phyloP scores from a whole-genome alignment of 768 basidiomycete species.

The Rossbeevera mucosa region DNA sequence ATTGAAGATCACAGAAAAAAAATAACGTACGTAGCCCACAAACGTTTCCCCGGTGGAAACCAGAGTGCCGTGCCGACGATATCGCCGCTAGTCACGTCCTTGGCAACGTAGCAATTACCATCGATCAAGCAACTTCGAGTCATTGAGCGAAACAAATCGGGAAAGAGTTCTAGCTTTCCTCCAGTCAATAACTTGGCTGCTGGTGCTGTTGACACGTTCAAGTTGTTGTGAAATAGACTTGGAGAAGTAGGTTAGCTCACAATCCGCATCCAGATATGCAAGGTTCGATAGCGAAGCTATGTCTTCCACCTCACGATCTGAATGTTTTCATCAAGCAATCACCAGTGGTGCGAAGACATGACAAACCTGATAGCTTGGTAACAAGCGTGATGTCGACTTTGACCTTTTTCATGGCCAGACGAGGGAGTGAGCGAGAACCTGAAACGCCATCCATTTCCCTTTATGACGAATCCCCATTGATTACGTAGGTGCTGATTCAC shows the following conservation, averaged over 20 bases:
- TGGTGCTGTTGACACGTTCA: not conserved
- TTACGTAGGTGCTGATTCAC: not conserved
- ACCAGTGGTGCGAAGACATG: not conserved
- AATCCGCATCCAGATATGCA: not conserved
- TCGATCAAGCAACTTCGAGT: slow-evolving; percentile 2
- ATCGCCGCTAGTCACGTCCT: not conserved
- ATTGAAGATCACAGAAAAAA: no score
- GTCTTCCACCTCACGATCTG: slow-evolving; percentile 1
- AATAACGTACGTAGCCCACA: slow-evolving; percentile 1
- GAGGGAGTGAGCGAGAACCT: not conserved
- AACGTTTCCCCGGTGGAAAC: slow-evolving; percentile 1
- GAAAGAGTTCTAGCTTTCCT: slow-evolving; percentile 1
- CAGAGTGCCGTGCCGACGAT: slow-evolving; percentile 3
- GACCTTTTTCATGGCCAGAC: not conserved
- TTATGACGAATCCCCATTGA: not conserved
- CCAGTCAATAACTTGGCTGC: not conserved
- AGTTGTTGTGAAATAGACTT: no score
- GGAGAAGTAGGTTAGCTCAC: no score
- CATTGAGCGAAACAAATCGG: slow-evolving; percentile 1
- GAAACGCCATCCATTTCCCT: not conserved
- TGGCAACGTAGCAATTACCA: slow-evolving; percentile 4
- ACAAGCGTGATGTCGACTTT: not conserved
- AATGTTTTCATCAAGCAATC: no score
- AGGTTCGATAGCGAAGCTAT: not conserved
- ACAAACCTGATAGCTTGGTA: not conserved